A percentile compares a stretch with the other conserved stretches of the same genome.
phyloP scores from a whole-genome alignment of 169 alveolate species.

The Eimeria maxima region DNA sequence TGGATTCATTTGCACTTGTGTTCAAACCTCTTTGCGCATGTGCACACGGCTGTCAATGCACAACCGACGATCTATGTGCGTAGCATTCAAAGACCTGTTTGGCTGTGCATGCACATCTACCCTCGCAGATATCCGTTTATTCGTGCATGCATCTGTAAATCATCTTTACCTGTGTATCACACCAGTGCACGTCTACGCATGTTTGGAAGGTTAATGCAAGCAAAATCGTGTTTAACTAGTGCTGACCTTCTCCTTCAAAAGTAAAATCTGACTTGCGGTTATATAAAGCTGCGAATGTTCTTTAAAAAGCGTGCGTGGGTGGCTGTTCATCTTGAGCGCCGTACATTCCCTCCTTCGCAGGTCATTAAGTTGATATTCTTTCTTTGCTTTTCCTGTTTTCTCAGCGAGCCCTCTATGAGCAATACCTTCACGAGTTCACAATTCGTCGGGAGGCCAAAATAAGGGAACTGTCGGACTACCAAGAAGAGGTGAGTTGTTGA shows the following conservation, averaged over 20 bases:
- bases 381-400: neutral
- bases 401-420: conserved; percentile 55
- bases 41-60: too few relatives aligned
- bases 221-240: too few relatives aligned
- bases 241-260: too few relatives aligned
- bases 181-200: neutral
- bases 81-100: neutral
- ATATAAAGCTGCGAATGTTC: neutral
- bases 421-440: conserved; percentile 68
- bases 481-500: conserved; percentile 15
- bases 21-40: too few relatives aligned
- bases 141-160: neutral
- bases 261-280: neutral
- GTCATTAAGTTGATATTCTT: neutral
- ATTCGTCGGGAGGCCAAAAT: conserved; percentile 75
- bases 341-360: neutral
- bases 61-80: too few relatives aligned
- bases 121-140: neutral
- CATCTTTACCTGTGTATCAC: neutral
- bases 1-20: too few relatives aligned
- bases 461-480: conserved; percentile 78
- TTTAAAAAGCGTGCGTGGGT: neutral
- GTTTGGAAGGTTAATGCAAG: neutral
- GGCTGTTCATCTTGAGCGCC: neutral
- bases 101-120: neutral